Evolutionary conservation across 2,329 filamentous ascomycete genomes (phyloP), one percentile per base, ranked within the genome.

Genomic region (Ciborinia camelliae): DNA sequence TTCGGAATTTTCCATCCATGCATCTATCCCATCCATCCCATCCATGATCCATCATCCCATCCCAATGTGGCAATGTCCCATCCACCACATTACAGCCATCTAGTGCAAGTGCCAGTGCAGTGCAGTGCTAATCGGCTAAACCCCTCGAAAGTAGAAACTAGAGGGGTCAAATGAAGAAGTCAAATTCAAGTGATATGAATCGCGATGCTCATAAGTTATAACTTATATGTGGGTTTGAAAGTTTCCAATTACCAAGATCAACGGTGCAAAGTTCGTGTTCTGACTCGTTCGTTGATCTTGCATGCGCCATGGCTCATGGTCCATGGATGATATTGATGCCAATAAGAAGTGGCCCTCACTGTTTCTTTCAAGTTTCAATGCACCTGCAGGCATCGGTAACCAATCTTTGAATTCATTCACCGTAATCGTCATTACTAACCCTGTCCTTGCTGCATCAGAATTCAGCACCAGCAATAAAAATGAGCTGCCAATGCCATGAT

Each of bases 181-280:
- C 4, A 9, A 20, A 47, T 14, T 32, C 20, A 47, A 47, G 41
- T 45, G 54, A 39, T 32, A 30, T 57, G 43, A 35, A 55, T 26
- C 12, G 18, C 12, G 12, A 6, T 30, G 4, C 3, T 26, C 23
- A 50, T 60, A 32, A 23, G 28, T 43, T 45, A 15, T 41, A 26
- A 14, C 52, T 20, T n/a, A 18, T 30, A 26, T 35, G 41, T 26
- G 55, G 41, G 54, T 58, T 58, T 28, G 10, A 14, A 35, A 58
- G 54, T 8, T 58, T 47, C 54, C 54, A 47, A 50, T 39, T 15
- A 39, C 57, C 41, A 50, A 60, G 51, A 58, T 48, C 32, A 48
- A 63, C n/a, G 28, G 28, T 52, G 39, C 51, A 62, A 62, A 54
- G 35, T 43, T 63, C 52, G 32, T 63, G 23, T 58, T 63, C 30